Evolutionary conservation across 75 land plant genomes (phyloP).

Genomic region (Picea glauca): DNA sequence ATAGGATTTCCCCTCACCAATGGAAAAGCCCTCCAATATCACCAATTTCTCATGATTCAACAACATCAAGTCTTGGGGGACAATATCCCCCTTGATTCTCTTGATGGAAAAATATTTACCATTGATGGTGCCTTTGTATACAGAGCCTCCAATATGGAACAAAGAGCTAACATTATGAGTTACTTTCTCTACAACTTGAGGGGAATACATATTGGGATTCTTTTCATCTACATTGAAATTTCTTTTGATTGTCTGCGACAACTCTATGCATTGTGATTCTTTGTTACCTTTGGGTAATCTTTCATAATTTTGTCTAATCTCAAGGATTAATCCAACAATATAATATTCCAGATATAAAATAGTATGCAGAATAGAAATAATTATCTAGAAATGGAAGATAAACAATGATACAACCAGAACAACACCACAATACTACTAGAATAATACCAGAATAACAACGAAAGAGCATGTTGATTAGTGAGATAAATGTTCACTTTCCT

Average conservation of each 20-base stretch:
- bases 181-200: constrained; percentile 26
- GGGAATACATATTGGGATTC: constrained; percentile 23
- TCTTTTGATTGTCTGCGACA: neutral
- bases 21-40: constrained; percentile 32
- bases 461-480: too few species aligned
- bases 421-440: too few species aligned
- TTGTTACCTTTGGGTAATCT: neutral
- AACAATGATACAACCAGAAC: too few species aligned
- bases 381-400: too few species aligned
- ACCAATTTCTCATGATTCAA: constrained; percentile 26
- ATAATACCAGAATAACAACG: too few species aligned
- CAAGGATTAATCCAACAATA: neutral
- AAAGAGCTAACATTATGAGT: constrained; percentile 28
- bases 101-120: constrained; percentile 36
- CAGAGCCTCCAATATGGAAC: constrained; percentile 29
- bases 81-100: constrained; percentile 32
- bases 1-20: constrained; percentile 18
- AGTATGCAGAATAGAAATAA: too few species aligned
- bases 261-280: neutral
- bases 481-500: too few species aligned
- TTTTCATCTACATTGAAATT: neutral
- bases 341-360: too few species aligned
- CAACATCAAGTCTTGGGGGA: constrained; percentile 22
- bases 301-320: neutral
- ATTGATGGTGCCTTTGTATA: constrained; percentile 24